Evolutionary conservation across 2,329 filamentous ascomycete species (phyloP).

Genomic region (Hymenoscyphus linearis): DNA sequence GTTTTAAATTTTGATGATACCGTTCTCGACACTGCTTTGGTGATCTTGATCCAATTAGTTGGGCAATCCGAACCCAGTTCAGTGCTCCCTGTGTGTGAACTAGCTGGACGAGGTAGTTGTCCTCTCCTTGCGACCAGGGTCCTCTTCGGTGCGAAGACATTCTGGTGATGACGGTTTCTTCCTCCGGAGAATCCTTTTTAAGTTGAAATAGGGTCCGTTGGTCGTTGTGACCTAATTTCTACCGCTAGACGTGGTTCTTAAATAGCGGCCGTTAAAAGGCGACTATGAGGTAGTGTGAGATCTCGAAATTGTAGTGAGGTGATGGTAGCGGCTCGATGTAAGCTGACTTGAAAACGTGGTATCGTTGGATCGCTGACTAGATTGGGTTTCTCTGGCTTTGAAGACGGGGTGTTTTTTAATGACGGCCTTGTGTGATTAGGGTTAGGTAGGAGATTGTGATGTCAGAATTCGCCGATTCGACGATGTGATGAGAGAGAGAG

Average conservation of each 20-base stretch:
- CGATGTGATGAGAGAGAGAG: not conserved
- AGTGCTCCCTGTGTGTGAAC: constrained; percentile 67
- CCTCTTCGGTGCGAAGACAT: constrained; percentile 58
- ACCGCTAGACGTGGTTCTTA: not conserved
- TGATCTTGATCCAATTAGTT: constrained; percentile 68
- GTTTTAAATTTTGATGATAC: constrained; percentile 89
- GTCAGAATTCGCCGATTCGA: not conserved
- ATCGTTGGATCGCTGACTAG: not conserved
- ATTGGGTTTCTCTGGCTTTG: not conserved
- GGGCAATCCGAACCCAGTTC: constrained; percentile 87
- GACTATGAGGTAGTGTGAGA: not conserved
- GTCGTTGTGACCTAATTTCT: not conserved
- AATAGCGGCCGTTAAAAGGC: not conserved
- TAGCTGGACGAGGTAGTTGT: constrained; percentile 63
- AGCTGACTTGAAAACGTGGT: not conserved
- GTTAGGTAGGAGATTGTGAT: not conserved
- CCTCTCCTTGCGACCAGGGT: constrained; percentile 78
- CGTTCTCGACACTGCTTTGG: constrained; percentile 94
- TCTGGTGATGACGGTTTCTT: not conserved
- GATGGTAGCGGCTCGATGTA: not conserved
- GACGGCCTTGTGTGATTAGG: not conserved
- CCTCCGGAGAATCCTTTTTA: not conserved
- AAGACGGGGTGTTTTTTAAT: not conserved
- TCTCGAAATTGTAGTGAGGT: not conserved
- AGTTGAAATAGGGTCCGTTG: not conserved